Evolutionary conservation across 345 rosid species (phyloP), one percentile per base, ranked within the genome.

Genomic region (Zanthoxylum bungeanum): DNA sequence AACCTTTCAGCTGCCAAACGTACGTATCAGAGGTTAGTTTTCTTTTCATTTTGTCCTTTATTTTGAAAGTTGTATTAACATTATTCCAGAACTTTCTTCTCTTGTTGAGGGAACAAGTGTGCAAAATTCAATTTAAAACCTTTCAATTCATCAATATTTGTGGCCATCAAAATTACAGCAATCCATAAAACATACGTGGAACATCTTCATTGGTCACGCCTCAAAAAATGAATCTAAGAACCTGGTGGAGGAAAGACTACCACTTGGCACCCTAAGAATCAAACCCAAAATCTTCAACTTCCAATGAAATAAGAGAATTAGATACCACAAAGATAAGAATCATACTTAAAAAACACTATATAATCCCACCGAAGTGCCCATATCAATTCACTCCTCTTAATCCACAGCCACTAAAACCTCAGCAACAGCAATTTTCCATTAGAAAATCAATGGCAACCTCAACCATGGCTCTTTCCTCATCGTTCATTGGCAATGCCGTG

Each of bases 401-500:
- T 5, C 0, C 4, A 12, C 47, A 64, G 56, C 63, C 46, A 50
- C 60, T 27, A 28, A 34, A 19, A 4, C 50, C 50, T 34, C 37
- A 24, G 7, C 33, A 14, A 10, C 39, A 39, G 53, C 46, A 31
- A n/a, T 2, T 11, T 0, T 1, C n/a, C n/a, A n/a, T n/a, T n/a
- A 53, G 47, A 14, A 37, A 42, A 42, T 42, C 70, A 70, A 86
- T 85, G 92, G 91, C 97, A 2, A 78, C 92, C 60, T 76, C 94
- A 1, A 80, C 94, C 7, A 86, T 86, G 90, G 87, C 89, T 21
- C 89, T 91, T 49, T 89, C 94, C 57, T 91, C 97, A 10, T 71
- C 89, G 1, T 71, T 91, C 17, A 85, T 85, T 77, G 93, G 92
- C 2, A 75, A 78, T 84, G 89, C 93, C 0, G 86, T 86, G 24